Percentiles rank a stretch among this genome's conserved stretches.
These are phyloP conservation scores for Leccinum aurantiacum DNA, from an alignment of 768 basidiomycete species.

Conservation along the genomic window DNA sequence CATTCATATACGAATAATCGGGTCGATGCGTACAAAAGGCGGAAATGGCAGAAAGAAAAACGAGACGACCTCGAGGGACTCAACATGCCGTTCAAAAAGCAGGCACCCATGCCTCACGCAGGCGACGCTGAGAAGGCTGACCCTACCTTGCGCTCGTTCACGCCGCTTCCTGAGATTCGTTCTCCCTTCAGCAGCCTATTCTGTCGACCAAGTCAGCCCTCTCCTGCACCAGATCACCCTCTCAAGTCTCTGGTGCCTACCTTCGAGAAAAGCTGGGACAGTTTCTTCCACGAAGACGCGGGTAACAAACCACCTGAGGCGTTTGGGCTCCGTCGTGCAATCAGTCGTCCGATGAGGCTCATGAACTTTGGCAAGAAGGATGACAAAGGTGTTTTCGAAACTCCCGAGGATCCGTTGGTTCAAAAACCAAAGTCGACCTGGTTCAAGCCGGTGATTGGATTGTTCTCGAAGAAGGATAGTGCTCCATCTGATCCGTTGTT, in stretches of 20 bases:
- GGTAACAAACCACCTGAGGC: conserved; percentile 22
- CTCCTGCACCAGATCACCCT: conserved; percentile 26
- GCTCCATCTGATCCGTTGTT: conserved; percentile 17
- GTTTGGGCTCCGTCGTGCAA: conserved; percentile 25
- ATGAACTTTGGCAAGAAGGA: conserved; percentile 43
- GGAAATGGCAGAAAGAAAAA: conserved; percentile 53
- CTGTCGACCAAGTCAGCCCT: conserved; percentile 36
- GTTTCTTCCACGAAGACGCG: conserved; percentile 38
- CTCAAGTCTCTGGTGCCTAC: conserved; percentile 29
- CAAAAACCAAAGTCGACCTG: conserved; percentile 29
- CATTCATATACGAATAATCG: conserved; percentile 56
- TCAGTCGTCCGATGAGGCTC: conserved; percentile 41
- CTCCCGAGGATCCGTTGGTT: conserved; percentile 25
- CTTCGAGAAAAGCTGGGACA: conserved; percentile 46
- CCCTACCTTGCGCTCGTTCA: conserved; percentile 45
- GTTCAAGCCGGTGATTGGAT: conserved; percentile 37
- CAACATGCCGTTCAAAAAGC: conserved; percentile 25
- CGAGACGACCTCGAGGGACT: conserved; percentile 48
- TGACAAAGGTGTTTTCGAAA: conserved; percentile 30
- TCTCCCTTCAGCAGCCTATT: conserved; percentile 36
- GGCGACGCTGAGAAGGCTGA: conserved; percentile 28
- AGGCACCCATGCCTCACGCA: conserved; percentile 17
- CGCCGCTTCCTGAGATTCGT: conserved; percentile 46
- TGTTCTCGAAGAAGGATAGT: conserved; percentile 28
- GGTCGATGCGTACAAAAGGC: conserved; percentile 47